Evolutionary conservation across 768 basidiomycete genomes (phyloP).

Genomic region (Podaxis mareebaensis): DNA sequence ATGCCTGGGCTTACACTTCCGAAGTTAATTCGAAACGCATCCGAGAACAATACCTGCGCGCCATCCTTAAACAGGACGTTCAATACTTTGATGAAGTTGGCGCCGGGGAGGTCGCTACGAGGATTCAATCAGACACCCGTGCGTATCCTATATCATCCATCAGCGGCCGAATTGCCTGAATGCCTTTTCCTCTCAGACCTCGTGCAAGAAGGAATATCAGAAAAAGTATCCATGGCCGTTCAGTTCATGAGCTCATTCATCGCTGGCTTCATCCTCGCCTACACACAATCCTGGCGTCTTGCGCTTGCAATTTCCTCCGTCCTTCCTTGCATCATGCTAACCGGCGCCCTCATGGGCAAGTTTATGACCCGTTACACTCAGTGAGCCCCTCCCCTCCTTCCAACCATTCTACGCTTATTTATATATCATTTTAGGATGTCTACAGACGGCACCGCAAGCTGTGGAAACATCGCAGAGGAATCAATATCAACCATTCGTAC

Average conservation of each 20-base stretch:
- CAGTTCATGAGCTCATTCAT: constrained; percentile 63
- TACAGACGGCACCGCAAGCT: constrained; percentile 64
- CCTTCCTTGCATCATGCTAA: constrained; percentile 68
- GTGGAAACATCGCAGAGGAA: constrained; percentile 83
- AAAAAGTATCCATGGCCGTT: constrained; percentile 67
- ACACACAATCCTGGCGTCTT: constrained; percentile 63
- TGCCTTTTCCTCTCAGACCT: constrained; percentile 45
- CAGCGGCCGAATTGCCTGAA: not conserved
- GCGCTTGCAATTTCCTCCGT: constrained; percentile 74
- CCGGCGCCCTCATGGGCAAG: constrained; percentile 64
- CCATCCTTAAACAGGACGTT: constrained; percentile 76
- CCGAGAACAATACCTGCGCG: constrained; percentile 73
- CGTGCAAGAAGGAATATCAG: constrained; percentile 79
- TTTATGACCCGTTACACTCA: constrained; percentile 56
- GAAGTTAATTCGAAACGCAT: constrained; percentile 76
- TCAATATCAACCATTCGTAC: constrained; percentile 82
- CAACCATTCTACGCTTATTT: not conserved
- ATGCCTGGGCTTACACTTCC: constrained; percentile 52
- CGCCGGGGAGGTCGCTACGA: constrained; percentile 83
- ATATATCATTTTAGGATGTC: constrained; percentile 39
- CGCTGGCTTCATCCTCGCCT: constrained; percentile 71
- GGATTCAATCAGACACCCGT: constrained; percentile 80
- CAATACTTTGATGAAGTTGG: constrained; percentile 83
- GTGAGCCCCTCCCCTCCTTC: constrained; percentile 33
- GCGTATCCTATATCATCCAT: constrained; percentile 21